Conservation (phyloP, 2,329 filamentous ascomycete species). For the Scedosporium apiospermum region DNA sequence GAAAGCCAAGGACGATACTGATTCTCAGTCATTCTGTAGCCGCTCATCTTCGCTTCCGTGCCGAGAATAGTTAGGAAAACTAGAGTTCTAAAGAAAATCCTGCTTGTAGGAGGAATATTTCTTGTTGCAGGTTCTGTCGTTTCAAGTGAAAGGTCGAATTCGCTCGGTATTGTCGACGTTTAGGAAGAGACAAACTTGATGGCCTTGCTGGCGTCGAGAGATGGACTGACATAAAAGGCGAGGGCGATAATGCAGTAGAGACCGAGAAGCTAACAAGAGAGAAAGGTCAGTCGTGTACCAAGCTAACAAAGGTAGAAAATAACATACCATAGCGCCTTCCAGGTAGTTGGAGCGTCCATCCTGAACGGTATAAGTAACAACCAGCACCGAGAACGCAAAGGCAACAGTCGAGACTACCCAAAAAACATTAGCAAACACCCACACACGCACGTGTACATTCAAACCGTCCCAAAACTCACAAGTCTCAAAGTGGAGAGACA, state of each 20-base stretch:
- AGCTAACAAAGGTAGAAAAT: conserved; percentile 19
- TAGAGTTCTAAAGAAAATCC: too few relatives aligned
- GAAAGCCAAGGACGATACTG: too few relatives aligned
- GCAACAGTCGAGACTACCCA: conserved; percentile 59
- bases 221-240: conserved; percentile 48
- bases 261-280: conserved; percentile 20
- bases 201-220: background rate
- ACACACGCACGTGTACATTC: background rate
- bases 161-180: background rate
- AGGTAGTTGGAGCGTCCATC: conserved; percentile 81
- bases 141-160: too few relatives aligned
- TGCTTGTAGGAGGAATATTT: too few relatives aligned
- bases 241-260: conserved; percentile 52
- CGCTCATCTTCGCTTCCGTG: too few relatives aligned
- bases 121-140: too few relatives aligned
- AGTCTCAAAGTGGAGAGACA: conserved; percentile 72
- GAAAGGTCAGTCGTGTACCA: background rate
- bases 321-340: conserved; percentile 62
- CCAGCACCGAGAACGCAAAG: conserved; percentile 65
- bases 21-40: too few relatives aligned
- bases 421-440: background rate
- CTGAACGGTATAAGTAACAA: conserved; percentile 68
- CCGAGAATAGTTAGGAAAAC: too few relatives aligned
- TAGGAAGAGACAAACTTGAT: background rate
- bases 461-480: conserved; percentile 19